These are phyloP conservation scores for Sphaerobolus stellatus DNA, from an alignment of 1,284 basidiomycete genomes.

Conservation along the genomic window DNA sequence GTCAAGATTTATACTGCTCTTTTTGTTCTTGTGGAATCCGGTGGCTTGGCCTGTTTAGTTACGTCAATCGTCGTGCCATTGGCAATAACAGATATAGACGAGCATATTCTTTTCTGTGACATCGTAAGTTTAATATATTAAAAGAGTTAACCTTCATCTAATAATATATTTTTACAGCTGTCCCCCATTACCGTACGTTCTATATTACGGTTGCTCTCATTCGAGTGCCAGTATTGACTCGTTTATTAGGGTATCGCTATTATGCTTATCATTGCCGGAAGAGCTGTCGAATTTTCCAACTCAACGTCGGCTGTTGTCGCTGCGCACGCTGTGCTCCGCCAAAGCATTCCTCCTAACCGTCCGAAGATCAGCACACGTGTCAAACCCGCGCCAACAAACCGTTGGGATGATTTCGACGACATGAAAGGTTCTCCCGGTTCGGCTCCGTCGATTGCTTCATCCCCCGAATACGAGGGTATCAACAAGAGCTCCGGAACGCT, in stretches of 20 bases:
- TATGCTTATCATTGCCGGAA: slow-evolving; percentile 3
- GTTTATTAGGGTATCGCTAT: slow-evolving; percentile 6
- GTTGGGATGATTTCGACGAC: slow-evolving; percentile 9
- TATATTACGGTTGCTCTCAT: slow-evolving; percentile 4
- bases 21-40: slow-evolving; percentile 11
- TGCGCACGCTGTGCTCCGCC: background rate
- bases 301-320: background rate
- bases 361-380: too few relatives aligned
- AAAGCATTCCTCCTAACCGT: background rate
- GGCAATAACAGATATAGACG: background rate
- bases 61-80: slow-evolving; percentile 3
- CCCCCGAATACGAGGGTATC: slow-evolving; percentile 1
- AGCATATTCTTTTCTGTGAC: slow-evolving; percentile 8
- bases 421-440: background rate
- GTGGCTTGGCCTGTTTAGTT: background rate
- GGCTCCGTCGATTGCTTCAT: slow-evolving; percentile 1
- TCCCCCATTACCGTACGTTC: background rate
- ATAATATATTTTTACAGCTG: background rate
- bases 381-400: background rate
- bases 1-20: slow-evolving; percentile 6
- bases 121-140: slow-evolving; percentile 4
- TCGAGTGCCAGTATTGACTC: background rate
- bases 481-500: slow-evolving; percentile 8
- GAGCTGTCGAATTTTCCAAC: slow-evolving; percentile 6
- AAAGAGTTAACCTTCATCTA: background rate